Evolutionary conservation across 2,329 filamentous ascomycete species (phyloP).

Genomic region (Neofusicoccum sp.): DNA sequence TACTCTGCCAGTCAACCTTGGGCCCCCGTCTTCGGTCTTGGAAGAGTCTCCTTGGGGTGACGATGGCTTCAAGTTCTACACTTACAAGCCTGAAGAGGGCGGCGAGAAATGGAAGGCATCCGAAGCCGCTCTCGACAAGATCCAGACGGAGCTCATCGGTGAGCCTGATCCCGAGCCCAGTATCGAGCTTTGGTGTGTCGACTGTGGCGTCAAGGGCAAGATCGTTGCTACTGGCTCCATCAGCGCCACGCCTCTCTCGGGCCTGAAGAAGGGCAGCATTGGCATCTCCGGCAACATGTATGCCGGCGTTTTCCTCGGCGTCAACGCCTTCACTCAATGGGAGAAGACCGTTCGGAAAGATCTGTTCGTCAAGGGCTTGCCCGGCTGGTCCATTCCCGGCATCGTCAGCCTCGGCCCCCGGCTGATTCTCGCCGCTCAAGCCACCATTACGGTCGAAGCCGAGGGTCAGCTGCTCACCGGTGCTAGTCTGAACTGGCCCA

Average conservation of each 20-base stretch:
- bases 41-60: conserved; percentile 21
- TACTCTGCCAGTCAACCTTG: conserved; percentile 16
- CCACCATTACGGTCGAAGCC: conserved; percentile 20
- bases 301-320: conserved; percentile 23
- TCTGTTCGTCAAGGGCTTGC: conserved; percentile 21
- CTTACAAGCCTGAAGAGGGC: conserved; percentile 9
- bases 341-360: conserved; percentile 22
- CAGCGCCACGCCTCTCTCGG: conserved; percentile 18
- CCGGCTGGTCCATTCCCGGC: conserved; percentile 23
- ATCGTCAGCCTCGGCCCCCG: conserved; percentile 14
- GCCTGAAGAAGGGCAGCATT: conserved; percentile 22
- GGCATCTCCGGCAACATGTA: conserved; percentile 22
- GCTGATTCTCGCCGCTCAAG: conserved; percentile 18
- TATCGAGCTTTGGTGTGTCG: conserved; percentile 24
- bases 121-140: conserved; percentile 8
- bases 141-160: conserved; percentile 16
- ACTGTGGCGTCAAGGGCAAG: conserved; percentile 23
- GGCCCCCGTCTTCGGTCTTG: conserved; percentile 10
- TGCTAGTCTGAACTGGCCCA: conserved; percentile 21
- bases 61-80: conserved; percentile 21
- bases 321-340: conserved; percentile 23
- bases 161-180: conserved; percentile 22
- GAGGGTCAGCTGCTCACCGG: conserved; percentile 23
- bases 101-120: conserved; percentile 5
- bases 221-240: conserved; percentile 22